Evolutionary conservation across 352 stramenopile genomes (phyloP), one percentile per base, ranked within the genome.

Genomic region (Aphanomyces invadans): DNA sequence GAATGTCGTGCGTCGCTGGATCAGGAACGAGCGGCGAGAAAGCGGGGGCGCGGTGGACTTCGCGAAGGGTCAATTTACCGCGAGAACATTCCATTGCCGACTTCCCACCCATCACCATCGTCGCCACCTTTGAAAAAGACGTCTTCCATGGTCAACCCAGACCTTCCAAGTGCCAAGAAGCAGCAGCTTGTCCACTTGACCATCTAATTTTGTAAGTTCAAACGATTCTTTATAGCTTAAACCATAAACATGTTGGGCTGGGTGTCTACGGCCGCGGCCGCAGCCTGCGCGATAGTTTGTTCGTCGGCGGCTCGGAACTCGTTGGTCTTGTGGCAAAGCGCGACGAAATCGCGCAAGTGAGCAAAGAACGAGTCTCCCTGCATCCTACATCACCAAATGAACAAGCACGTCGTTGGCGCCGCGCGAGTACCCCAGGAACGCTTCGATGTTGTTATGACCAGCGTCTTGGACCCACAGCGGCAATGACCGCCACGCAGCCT

Each of bases 401-500:
- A 65, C 9, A 11, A 19, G 3, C 26, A 31, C 60, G 62, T 45
- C n/a, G 12, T 44, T 77, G 31, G 62, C 60, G 57, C n/a, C 32
- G 21, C n/a, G 38, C 21, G 17, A 44, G 45, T 69, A 93, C 82
- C 89, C 83, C 51, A 98, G 75, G 68, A 98, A 89, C 3, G 90
- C 88, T 85, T 99, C 97, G 51, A 99, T 97, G 72, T 99, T 99
- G 75, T 99, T 99, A 72, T 99, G 97, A 0, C 97, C 96, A 2
- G 94, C 96, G 62, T 97, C 93, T 12, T 95, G 87, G 4, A 99
- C 95, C 96, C 96, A 99, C 61, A 99, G 96, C 4, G 97, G 97
- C 71, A 98, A 98, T 62, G 86, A 97, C 39, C 96, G 79, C 94
- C 93, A 98, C 44, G 91, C 80, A 70, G 97, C 89, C 29, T 75